Evolutionary conservation across 805 yeast species (phyloP), one percentile per base, ranked within the genome.

Genomic region (Lipomyces yamadae): DNA sequence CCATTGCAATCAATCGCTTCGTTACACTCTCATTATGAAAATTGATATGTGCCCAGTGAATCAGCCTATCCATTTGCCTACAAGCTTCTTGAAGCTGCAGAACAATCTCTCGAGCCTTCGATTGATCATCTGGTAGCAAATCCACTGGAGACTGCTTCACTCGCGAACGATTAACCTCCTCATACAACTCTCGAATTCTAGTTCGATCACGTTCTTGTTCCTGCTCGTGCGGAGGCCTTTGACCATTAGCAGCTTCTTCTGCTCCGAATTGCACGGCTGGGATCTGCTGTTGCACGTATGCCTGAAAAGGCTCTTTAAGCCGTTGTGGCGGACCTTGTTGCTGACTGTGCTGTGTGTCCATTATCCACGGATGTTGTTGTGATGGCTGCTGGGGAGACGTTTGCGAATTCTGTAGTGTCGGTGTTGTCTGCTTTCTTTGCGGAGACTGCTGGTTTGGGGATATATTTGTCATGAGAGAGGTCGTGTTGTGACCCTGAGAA

Each of bases 21-120:
- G 71, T 68, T 15, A 68, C 59, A 4, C 45, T 29, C 32, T 68
- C 71, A 32, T 68, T 68, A n/a, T 67, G 60, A 33, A 66, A 29
- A n/a, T 62, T 42, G 5, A 50, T 37, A 34, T 61, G 65, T 29
- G 67, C 60, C 65, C 66, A 68, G 24, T 63, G 62, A 24, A 62
- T 63, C 45, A 68, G 39, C 5, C 70, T 42, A 55, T 68, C 71
- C 52, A 68, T 59, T 33, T 66, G 69, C 15, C 64, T 18, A 29
- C 63, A 62, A 2, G 70, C 71, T 18, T 66, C 70, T 48, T 63
- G 70, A 39, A 68, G n/a, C 59, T 34, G 35, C 10, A 60, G 18
- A 24, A 68, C 29, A 2, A 59, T 64, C 8, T 60, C 35, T 30
- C 63, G 60, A 18, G 67, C 65, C 8, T 58, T 56, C 45, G 24